These are phyloP conservation scores for Neurospora sp. DNA, from an alignment of 495 filamentous ascomycete species.

Conservation along the genomic window DNA sequence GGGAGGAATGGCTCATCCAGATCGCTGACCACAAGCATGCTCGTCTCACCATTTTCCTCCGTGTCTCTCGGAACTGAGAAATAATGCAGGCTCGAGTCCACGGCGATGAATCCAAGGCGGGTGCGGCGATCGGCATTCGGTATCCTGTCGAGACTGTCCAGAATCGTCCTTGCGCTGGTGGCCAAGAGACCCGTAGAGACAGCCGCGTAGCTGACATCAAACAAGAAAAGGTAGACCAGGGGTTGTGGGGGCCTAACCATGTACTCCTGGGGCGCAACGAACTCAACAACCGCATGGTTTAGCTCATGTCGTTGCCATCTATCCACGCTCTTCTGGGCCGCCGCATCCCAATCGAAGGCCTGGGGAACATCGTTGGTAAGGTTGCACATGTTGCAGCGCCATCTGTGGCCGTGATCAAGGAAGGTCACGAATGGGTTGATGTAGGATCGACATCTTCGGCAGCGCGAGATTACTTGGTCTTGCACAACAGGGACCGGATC, in stretches of 20 bases:
- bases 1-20: conserved; percentile 95
- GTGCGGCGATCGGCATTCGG: conserved; percentile 93
- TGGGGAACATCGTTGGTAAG: conserved; percentile 97
- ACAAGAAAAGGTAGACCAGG: conserved; percentile 93
- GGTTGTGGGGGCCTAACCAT: conserved; percentile 98
- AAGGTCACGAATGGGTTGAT: conserved; percentile 97
- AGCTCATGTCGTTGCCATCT: conserved; percentile 82
- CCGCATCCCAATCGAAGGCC: conserved; percentile 95
- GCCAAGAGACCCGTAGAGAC: conserved; percentile 91
- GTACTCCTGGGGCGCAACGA: conserved; percentile 96
- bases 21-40: conserved; percentile 92
- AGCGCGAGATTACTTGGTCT: conserved; percentile 94
- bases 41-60: conserved; percentile 68
- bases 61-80: conserved; percentile 86
- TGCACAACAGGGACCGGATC: conserved; percentile 85
- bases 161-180: conserved; percentile 84
- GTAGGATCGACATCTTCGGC: conserved; percentile 88
- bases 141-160: conserved; percentile 92
- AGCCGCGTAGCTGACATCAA: conserved; percentile 90
- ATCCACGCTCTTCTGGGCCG: conserved; percentile 80
- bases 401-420: conserved; percentile 91
- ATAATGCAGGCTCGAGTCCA: conserved; percentile 92
- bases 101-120: conserved; percentile 86
- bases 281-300: conserved; percentile 91
- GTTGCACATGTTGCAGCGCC: conserved; percentile 99